Evolutionary conservation across 148 eudicot species (phyloP).

Genomic region (Drosera capensis): DNA sequence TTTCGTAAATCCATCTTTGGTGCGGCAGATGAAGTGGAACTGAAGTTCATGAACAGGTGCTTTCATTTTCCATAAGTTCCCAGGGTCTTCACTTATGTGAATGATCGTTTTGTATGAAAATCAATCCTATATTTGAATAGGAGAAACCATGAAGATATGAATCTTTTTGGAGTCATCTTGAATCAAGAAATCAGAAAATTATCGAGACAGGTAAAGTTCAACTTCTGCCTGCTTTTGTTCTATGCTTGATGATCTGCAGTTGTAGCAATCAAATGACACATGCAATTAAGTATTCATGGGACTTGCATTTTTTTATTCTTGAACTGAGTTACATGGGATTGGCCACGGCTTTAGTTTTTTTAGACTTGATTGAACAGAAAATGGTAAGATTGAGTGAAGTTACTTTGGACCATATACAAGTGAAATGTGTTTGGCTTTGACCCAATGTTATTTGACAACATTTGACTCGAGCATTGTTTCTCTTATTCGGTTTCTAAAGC

Average conservation of each 20-base stretch:
- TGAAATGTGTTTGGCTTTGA: too few species aligned
- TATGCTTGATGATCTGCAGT: neutral
- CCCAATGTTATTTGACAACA: too few species aligned
- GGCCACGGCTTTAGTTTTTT: too few species aligned
- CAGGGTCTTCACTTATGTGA: neutral
- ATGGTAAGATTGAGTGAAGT: too few species aligned
- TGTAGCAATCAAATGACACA: neutral
- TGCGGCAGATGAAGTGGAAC: constrained; percentile 80
- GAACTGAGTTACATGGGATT: too few species aligned
- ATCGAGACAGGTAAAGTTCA: constrained; percentile 58
- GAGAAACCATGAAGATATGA: constrained; percentile 82
- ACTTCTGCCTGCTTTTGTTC: neutral
- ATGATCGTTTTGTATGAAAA: constrained; percentile 2
- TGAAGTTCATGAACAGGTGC: constrained; percentile 85
- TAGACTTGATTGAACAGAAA: too few species aligned
- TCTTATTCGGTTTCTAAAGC: too few species aligned
- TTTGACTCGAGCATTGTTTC: too few species aligned
- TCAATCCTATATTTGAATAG: constrained; percentile 17
- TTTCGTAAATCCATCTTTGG: constrained; percentile 81
- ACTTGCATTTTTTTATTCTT: too few species aligned
- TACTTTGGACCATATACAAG: too few species aligned
- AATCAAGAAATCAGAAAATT: constrained; percentile 79
- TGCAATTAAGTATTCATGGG: too few species aligned
- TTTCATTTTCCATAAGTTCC: neutral
- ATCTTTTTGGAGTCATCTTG: constrained; percentile 64